Percentiles rank a stretch among this genome's conserved stretches.
phyloP scores from a whole-genome alignment of 768 basidiomycete species.

The Naganishia vaughanmartiniae region DNA sequence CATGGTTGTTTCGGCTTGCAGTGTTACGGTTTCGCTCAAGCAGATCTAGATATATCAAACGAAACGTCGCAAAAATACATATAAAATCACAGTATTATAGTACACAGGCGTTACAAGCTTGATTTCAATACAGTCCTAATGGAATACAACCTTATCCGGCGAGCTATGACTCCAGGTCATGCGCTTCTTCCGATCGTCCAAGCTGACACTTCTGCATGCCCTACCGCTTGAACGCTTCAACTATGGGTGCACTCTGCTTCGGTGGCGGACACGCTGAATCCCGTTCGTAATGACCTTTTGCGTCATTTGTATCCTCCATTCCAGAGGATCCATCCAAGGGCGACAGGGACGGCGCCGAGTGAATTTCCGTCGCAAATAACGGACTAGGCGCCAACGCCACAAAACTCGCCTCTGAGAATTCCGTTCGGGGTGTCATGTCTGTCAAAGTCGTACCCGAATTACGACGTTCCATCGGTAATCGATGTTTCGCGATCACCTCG shows the following conservation, averaged over 20 bases:
- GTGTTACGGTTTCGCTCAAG: neutral
- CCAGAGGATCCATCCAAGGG: neutral
- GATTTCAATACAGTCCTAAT: neutral
- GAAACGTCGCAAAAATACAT: constrained; percentile 1
- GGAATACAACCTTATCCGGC: neutral
- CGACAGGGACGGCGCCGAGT: neutral
- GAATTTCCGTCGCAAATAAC: neutral
- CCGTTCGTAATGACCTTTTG: neutral
- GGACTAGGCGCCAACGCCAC: constrained; percentile 22
- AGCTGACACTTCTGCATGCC: neutral
- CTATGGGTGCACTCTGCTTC: neutral
- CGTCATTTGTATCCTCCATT: neutral
- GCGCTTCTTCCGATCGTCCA: neutral
- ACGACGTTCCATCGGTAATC: neutral
- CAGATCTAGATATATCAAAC: neutral
- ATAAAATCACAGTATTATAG: constrained; percentile 10
- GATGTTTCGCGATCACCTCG: neutral
- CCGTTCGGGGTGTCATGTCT: neutral
- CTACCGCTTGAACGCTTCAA: neutral
- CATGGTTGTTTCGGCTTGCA: too few relatives aligned
- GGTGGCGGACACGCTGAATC: neutral
- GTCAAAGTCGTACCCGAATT: neutral
- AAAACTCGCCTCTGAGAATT: constrained; percentile 4
- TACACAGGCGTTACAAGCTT: neutral
- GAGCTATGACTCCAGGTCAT: neutral